Evolutionary conservation across 1,284 basidiomycete genomes (phyloP).

Genomic region (Moniliophthora roreri): DNA sequence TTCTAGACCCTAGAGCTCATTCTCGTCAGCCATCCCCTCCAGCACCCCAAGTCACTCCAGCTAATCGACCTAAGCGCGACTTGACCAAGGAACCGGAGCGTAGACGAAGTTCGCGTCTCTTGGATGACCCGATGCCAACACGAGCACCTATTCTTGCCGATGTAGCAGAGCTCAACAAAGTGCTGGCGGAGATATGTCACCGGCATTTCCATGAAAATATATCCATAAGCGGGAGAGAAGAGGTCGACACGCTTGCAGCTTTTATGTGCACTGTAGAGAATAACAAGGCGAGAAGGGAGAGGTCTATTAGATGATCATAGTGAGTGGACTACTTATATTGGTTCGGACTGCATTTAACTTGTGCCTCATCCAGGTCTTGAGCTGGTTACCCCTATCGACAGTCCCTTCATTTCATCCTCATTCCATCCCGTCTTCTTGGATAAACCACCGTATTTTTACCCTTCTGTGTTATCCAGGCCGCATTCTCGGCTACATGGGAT

Average conservation of each 20-base stretch:
- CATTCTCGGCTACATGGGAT: too few relatives aligned
- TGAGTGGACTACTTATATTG: too few relatives aligned
- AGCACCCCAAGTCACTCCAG: constrained; percentile 49
- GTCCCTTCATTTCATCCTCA: too few relatives aligned
- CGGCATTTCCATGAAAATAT: constrained; percentile 62
- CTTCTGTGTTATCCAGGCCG: too few relatives aligned
- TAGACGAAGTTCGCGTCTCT: constrained; percentile 60
- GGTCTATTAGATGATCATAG: too few relatives aligned
- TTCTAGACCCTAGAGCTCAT: constrained; percentile 42
- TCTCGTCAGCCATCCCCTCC: constrained; percentile 43
- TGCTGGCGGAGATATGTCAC: constrained; percentile 66
- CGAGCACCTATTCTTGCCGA: constrained; percentile 69
- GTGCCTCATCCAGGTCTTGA: too few relatives aligned
- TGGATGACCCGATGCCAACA: constrained; percentile 56
- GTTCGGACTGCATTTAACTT: too few relatives aligned
- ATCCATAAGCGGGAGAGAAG: constrained; percentile 59
- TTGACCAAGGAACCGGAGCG: constrained; percentile 36
- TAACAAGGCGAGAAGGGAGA: constrained; percentile 3
- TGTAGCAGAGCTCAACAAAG: constrained; percentile 59
- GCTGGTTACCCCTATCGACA: too few relatives aligned
- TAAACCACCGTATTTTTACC: too few relatives aligned
- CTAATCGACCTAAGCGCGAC: constrained; percentile 68
- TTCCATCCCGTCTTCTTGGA: too few relatives aligned
- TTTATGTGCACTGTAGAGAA: constrained; percentile 73
- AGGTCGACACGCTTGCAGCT: constrained; percentile 75